Evolutionary conservation across 176 grass and related monocot genomes (phyloP).

Genomic region (Guadua angustifolia): DNA sequence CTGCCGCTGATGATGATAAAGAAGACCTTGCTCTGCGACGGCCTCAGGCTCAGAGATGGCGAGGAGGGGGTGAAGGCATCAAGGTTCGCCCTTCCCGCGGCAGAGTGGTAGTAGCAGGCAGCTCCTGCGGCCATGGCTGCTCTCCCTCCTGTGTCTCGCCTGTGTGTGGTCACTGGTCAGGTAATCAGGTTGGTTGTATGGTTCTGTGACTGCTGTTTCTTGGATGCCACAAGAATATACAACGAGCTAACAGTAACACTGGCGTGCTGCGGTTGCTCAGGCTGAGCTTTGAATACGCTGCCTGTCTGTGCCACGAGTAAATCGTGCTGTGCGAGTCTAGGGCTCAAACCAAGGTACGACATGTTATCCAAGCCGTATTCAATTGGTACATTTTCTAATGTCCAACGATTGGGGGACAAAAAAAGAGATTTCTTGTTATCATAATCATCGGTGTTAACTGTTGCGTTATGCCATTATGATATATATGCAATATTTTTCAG

Average conservation of each 20-base stretch:
- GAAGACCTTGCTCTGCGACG: slow-evolving; percentile 38
- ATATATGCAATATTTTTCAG: not conserved
- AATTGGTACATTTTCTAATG: not conserved
- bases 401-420: not conserved
- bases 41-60: slow-evolving; percentile 29
- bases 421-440: not conserved
- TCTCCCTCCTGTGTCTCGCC: not conserved
- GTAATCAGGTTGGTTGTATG: slow-evolving; percentile 23
- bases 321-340: not conserved
- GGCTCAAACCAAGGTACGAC: not conserved
- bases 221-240: slow-evolving; percentile 39
- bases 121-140: slow-evolving; percentile 48
- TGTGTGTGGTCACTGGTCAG: not conserved
- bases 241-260: not conserved
- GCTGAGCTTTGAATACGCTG: slow-evolving; percentile 18
- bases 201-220: slow-evolving; percentile 15
- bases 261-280: not conserved
- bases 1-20: slow-evolving; percentile 21
- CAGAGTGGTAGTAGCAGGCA: slow-evolving; percentile 42
- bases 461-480: not conserved
- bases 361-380: not conserved
- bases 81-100: slow-evolving; percentile 2
- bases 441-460: not conserved
- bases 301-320: not conserved
- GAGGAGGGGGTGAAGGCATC: slow-evolving; percentile 10